Evolutionary conservation across 805 yeast species (phyloP), one percentile per base, ranked within the genome.

Genomic region (Phaffomyces antillensis): DNA sequence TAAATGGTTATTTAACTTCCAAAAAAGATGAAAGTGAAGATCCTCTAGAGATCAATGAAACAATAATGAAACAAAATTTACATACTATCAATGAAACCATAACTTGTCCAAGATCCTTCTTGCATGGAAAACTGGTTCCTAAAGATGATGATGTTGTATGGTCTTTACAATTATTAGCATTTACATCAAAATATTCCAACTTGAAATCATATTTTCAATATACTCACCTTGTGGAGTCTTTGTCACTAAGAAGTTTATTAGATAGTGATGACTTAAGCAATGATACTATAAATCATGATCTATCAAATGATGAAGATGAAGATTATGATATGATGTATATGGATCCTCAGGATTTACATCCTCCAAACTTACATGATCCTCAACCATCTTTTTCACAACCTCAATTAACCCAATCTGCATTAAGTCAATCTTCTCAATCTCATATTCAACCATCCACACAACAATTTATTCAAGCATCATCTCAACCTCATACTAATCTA

Each of bases 141-240:
- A 76, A 87, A 45, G 95, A 86, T 51, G 97, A 91, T 60, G 99
- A 91, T 59, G 86, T 91, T 16, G 81, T 88, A 33, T 89, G 96
- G 96, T 84, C 96, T 5, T 69, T 91, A 43, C 98, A 91, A 63
- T 72, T 93, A 18, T 64, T 93, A 41, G 98, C 98, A 13, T 91
- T 89, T 63, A 86, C 90, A 36, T 89, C 97, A 5, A 91, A 91
- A 63, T 91, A 93, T 58, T 82, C 96, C 0, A 75, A 79, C 49
- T 68, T 90, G 61, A 85, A 90, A 56, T 82, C 79, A 34, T 73
- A 72, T 40, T 68, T 91, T 47, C 95, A 89, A 52, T 76, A 75
- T 42, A 81, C 95, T 3, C 84, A 85, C 62, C 66, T 89, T 39
- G 80, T 89, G 9, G 83, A 86, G 13, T 77, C 80, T 26, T 68